Conservation (phyloP, 1,139 yeast species). For the Candida sanyaensis region DNA sequence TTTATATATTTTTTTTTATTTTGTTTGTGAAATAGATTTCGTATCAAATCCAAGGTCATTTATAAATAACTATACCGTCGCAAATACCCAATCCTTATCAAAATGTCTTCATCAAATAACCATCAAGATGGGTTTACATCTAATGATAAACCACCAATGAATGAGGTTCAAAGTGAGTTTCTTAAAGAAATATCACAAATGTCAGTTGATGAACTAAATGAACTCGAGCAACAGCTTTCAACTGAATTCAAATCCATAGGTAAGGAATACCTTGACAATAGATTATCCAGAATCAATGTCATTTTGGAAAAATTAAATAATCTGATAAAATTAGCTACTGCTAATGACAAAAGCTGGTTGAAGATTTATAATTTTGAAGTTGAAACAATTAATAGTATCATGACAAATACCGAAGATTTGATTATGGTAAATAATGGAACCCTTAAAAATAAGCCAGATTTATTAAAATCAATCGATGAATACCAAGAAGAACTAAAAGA, state of each 20-base stretch:
- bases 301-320: slow-evolving; percentile 28
- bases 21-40: too few relatives aligned
- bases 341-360: slow-evolving; percentile 38
- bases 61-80: too few relatives aligned
- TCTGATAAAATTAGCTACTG: slow-evolving; percentile 28
- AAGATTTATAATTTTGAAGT: slow-evolving; percentile 34
- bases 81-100: neutral
- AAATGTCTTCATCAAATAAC: neutral
- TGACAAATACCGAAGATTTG: slow-evolving; percentile 35
- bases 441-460: slow-evolving; percentile 19
- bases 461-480: slow-evolving; percentile 24
- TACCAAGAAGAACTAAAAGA: slow-evolving; percentile 32
- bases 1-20: too few relatives aligned
- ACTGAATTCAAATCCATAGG: slow-evolving; percentile 33
- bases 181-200: slow-evolving; percentile 17
- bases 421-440: slow-evolving; percentile 21
- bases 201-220: slow-evolving; percentile 30
- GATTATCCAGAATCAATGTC: slow-evolving; percentile 33
- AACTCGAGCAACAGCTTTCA: slow-evolving; percentile 30
- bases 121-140: neutral
- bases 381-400: slow-evolving; percentile 35
- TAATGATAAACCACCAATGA: neutral
- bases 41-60: too few relatives aligned
- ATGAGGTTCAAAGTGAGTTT: neutral
- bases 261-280: slow-evolving; percentile 29